A percentile compares a stretch with the other conserved stretches of the same genome.
Evolutionary conservation across 495 filamentous ascomycete genomes (phyloP).

Genomic region (Hypoxylon lenormandii): DNA sequence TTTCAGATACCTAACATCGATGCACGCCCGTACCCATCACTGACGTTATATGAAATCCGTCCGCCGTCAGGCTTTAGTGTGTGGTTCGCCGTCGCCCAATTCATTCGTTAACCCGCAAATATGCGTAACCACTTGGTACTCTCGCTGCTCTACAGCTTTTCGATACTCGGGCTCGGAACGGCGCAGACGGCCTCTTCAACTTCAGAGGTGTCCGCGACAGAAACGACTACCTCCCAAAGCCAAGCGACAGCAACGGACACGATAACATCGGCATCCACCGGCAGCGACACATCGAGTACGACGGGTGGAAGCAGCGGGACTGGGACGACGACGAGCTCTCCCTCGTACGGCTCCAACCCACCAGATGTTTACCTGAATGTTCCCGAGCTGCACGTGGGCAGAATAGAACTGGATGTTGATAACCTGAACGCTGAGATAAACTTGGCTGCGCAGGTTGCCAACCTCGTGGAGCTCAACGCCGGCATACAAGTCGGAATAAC

Average conservation of each 20-base stretch:
- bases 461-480: conserved; percentile 67
- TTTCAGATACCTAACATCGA: background rate
- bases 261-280: conserved; percentile 27
- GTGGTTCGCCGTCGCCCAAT: conserved; percentile 15
- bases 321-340: conserved; percentile 28
- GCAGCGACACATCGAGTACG: conserved; percentile 21
- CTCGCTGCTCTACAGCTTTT: conserved; percentile 40
- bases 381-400: conserved; percentile 64
- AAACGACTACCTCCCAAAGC: conserved; percentile 25
- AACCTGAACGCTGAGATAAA: conserved; percentile 67
- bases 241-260: conserved; percentile 20
- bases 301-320: conserved; percentile 28
- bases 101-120: conserved; percentile 43
- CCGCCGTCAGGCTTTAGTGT: conserved; percentile 12
- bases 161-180: conserved; percentile 35
- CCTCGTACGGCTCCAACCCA: conserved; percentile 45
- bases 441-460: conserved; percentile 66
- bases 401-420: conserved; percentile 68
- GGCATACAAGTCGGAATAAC: conserved; percentile 64
- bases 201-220: conserved; percentile 30
- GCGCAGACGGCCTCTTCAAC: conserved; percentile 50
- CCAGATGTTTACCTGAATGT: conserved; percentile 68
- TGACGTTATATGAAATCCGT: conserved; percentile 23
- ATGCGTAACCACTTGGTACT: conserved; percentile 41
- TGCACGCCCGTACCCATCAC: conserved; percentile 6